phyloP scores from a whole-genome alignment of 768 basidiomycete genomes.

The Neoboletus brunneissimus region DNA sequence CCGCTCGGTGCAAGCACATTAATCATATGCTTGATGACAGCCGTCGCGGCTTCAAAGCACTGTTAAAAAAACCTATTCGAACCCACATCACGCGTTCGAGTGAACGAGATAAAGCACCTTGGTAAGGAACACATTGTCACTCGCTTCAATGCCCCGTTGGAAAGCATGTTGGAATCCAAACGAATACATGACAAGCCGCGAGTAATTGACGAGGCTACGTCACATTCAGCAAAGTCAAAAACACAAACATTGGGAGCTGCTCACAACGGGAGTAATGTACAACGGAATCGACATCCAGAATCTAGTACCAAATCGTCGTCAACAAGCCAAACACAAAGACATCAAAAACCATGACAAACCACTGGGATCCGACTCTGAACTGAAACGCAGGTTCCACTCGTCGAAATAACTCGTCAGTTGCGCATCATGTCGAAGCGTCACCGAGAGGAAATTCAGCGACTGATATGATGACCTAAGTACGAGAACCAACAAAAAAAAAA shows the following conservation, averaged over 20 bases:
- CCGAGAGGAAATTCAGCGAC: slow-evolving; percentile 64
- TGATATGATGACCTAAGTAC: slow-evolving; percentile 26
- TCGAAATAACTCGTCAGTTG: slow-evolving; percentile 55
- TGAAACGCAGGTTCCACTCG: slow-evolving; percentile 65
- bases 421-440: slow-evolving; percentile 60
- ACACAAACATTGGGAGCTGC: slow-evolving; percentile 19
- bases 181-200: slow-evolving; percentile 81
- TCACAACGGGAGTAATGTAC: slow-evolving; percentile 70
- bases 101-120: too few relatives aligned
- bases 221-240: slow-evolving; percentile 6
- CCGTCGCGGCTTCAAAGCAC: slow-evolving; percentile 71
- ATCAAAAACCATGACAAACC: slow-evolving; percentile 37
- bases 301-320: slow-evolving; percentile 38
- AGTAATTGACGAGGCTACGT: slow-evolving; percentile 67
- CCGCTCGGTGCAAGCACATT: slow-evolving; percentile 65
- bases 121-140: slow-evolving; percentile 64
- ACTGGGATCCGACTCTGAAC: slow-evolving; percentile 54
- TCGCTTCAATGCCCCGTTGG: slow-evolving; percentile 60
- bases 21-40: slow-evolving; percentile 63
- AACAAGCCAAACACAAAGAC: background rate
- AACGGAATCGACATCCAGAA: slow-evolving; percentile 56
- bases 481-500: background rate
- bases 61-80: background rate
- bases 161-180: slow-evolving; percentile 85
- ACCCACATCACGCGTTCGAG: too few relatives aligned